phyloP scores from a whole-genome alignment of 139 green algal species.

The Penium margaritaceum region DNA sequence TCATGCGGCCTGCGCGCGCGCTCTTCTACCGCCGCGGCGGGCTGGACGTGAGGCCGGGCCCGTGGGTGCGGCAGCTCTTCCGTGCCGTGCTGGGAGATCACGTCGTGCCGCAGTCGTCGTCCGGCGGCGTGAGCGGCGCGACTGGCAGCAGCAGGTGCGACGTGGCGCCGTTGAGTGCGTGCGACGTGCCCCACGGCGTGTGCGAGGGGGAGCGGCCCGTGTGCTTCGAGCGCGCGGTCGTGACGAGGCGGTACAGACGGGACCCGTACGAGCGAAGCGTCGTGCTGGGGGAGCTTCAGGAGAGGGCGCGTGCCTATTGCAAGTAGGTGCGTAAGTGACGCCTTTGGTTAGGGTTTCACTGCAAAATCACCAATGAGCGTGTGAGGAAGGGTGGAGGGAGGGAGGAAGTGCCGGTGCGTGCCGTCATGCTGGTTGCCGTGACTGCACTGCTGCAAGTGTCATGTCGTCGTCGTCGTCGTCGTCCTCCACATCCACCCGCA shows the following conservation, averaged over 20 bases:
- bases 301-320: conserved; percentile 16
- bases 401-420: too few species aligned
- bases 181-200: background rate
- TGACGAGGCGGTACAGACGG: background rate
- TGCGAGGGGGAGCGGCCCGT: background rate
- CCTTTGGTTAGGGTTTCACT: too few species aligned
- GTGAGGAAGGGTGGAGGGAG: too few species aligned
- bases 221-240: conserved; percentile 8
- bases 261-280: background rate
- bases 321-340: too few species aligned
- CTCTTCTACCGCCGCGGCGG: background rate
- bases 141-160: background rate
- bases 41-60: background rate
- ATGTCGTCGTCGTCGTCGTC: too few species aligned
- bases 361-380: too few species aligned
- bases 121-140: background rate
- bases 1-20: background rate
- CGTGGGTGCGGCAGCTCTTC: conserved; percentile 1
- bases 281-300: conserved; percentile 12
- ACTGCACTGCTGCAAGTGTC: too few species aligned
- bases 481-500: too few species aligned
- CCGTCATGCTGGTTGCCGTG: too few species aligned
- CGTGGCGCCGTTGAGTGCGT: background rate
- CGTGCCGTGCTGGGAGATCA: conserved; percentile 10
- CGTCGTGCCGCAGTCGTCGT: too few species aligned